phyloP scores from a whole-genome alignment of 805 yeast species.

The Blastobotrys mokoenaii region DNA sequence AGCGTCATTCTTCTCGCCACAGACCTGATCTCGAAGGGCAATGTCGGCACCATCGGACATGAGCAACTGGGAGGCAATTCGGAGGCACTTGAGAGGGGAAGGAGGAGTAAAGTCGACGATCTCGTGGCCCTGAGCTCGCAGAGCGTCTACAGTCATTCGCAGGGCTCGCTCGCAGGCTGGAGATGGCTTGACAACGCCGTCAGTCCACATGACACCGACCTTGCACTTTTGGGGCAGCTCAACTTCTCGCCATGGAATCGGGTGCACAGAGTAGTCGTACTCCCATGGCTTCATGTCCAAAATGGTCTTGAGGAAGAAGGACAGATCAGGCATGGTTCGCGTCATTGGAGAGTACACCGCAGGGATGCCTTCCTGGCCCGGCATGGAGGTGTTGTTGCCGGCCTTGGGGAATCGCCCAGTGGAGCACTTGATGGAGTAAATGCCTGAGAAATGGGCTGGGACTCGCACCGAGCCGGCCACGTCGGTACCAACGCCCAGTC shows the following conservation, averaged over 20 bases:
- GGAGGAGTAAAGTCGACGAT: conserved; percentile 40
- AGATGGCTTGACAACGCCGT: conserved; percentile 42
- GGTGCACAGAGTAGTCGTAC: conserved; percentile 39
- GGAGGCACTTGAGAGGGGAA: conserved; percentile 47
- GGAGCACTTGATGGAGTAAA: conserved; percentile 44
- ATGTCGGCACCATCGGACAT: conserved; percentile 29
- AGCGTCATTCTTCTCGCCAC: conserved; percentile 30
- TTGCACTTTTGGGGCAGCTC: conserved; percentile 35
- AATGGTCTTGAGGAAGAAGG: conserved; percentile 38
- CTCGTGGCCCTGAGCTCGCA: conserved; percentile 38
- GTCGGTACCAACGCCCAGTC: conserved; percentile 48
- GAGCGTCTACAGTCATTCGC: conserved; percentile 32
- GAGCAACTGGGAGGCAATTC: conserved; percentile 41
- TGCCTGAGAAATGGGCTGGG: conserved; percentile 47
- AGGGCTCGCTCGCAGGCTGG: conserved; percentile 39
- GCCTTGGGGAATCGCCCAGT: conserved; percentile 40
- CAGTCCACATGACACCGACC: conserved; percentile 41
- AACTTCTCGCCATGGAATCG: conserved; percentile 42
- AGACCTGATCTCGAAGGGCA: conserved; percentile 19
- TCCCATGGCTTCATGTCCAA: conserved; percentile 49
- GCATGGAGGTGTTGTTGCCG: conserved; percentile 33
- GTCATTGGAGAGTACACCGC: conserved; percentile 40
- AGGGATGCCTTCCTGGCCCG: conserved; percentile 41
- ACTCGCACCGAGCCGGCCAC: conserved; percentile 50
- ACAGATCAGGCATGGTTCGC: conserved; percentile 41